These are phyloP conservation scores for Pyrenula massariospora DNA, from an alignment of 495 filamentous ascomycete genomes.

Conservation along the genomic window DNA sequence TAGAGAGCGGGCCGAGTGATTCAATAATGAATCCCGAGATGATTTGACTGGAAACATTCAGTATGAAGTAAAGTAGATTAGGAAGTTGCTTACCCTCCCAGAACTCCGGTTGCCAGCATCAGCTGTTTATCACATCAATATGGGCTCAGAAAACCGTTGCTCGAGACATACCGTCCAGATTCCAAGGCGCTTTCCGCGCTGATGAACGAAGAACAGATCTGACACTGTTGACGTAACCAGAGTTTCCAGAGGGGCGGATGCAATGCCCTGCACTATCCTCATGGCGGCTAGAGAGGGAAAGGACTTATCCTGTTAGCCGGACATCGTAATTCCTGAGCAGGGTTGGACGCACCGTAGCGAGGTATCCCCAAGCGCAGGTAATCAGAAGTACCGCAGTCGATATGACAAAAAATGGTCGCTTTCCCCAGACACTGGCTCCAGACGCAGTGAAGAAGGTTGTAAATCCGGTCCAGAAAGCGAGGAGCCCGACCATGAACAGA, in stretches of 20 bases:
- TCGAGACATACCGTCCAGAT: constrained; percentile 12
- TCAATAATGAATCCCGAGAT: not conserved
- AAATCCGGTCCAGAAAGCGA: not conserved
- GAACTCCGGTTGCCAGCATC: not conserved
- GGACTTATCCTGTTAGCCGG: constrained; percentile 10
- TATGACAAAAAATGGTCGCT: constrained; percentile 49
- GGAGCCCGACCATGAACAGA: not conserved
- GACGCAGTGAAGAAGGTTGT: constrained; percentile 20
- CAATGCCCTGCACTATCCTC: constrained; percentile 35
- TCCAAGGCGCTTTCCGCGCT: constrained; percentile 52
- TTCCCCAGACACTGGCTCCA: constrained; percentile 37
- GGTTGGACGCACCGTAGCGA: constrained; percentile 12
- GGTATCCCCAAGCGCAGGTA: constrained; percentile 48
- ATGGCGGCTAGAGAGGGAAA: constrained; percentile 8
- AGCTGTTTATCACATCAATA: not conserved
- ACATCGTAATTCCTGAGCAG: too few relatives aligned
- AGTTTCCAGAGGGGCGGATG: constrained; percentile 47
- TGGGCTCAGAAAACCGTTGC: not conserved
- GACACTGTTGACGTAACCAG: constrained; percentile 43
- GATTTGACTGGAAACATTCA: not conserved
- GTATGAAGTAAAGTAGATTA: not conserved
- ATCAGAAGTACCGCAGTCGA: constrained; percentile 47
- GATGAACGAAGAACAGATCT: constrained; percentile 52
- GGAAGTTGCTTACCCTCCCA: not conserved
- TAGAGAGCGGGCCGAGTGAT: not conserved